Evolutionary conservation across 108 stramenopile species (phyloP), one percentile per base, ranked within the genome.

Genomic region (Discostella pseudostelligera): DNA sequence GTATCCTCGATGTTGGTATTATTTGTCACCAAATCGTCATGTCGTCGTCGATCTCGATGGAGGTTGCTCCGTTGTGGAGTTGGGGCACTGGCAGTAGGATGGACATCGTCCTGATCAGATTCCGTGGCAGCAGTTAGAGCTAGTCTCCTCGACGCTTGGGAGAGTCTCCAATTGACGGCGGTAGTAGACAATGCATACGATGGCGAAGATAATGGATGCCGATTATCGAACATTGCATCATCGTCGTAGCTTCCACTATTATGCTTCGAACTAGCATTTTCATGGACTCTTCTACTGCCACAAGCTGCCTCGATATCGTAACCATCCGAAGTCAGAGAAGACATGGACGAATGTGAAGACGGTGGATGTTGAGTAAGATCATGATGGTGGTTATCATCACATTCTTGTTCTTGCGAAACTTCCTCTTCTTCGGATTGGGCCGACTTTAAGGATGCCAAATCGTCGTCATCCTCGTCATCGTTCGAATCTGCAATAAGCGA

Each of bases 281-380:
- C 7, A 25, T 40, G 50, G 4, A 24, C 42, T 28, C 14, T 13
- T 5, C 32, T 32, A 5, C 5, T 32, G 4, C 3, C 5, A 32
- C 32, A 50, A 3, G 69, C 26, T 22, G 60, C 49, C 21, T 62
- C 61, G 43, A 70, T 70, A 37, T 70, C 61, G 44, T 12, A 45
- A 55, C 54, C 51, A n/a, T 70, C 70, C 7, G 42, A 43, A 21
- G 60, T 56, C 43, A 70, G 70, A 22, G 70, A 62, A 20, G 70
- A 70, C 26, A 56, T 62, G 11, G 70, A 46, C 4, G 61, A 62
- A 56, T 50, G 28, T 10, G 39, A 47, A 10, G 68, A 60, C 8
- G n/a, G 39, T 39, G 47, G 46, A 39, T 39, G 24, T 59, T 36
- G 67, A 21, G n/a, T 37, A 0, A 48, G 67, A 20, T 66, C 36